Percentiles rank a stretch among this genome's conserved stretches.
phyloP scores from a whole-genome alignment of 2,329 filamentous ascomycete genomes.

The Mariannaea elegans region DNA sequence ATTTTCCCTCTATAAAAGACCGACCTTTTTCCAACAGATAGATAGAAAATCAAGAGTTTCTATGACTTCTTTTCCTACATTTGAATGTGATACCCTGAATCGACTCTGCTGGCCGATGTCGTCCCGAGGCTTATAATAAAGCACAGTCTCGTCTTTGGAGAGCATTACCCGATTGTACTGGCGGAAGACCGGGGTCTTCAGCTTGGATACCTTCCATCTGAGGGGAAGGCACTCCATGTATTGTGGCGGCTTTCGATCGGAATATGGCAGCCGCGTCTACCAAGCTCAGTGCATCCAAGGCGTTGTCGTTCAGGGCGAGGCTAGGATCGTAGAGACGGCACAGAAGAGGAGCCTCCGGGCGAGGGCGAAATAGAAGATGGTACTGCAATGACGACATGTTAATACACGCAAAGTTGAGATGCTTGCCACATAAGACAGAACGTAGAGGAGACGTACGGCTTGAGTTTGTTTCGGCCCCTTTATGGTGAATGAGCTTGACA shows the following conservation, averaged over 20 bases:
- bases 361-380: slow-evolving; percentile 41
- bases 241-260: slow-evolving; percentile 1
- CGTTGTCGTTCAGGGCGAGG: slow-evolving; percentile 37
- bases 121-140: slow-evolving; percentile 39
- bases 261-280: slow-evolving; percentile 5
- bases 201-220: slow-evolving; percentile 38
- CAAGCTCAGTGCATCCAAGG: slow-evolving; percentile 37
- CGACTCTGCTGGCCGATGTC: no score
- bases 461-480: slow-evolving; percentile 42
- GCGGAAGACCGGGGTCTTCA: slow-evolving; percentile 41
- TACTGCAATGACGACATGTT: slow-evolving; percentile 30
- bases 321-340: slow-evolving; percentile 36
- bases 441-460: slow-evolving; percentile 32
- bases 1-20: no score
- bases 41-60: no score
- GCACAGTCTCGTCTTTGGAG: slow-evolving; percentile 30
- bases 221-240: slow-evolving; percentile 29
- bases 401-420: neutral
- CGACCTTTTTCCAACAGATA: no score
- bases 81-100: no score
- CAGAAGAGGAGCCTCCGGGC: slow-evolving; percentile 41
- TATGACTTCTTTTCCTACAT: no score
- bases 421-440: neutral
- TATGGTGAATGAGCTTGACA: slow-evolving; percentile 44
- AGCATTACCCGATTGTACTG: slow-evolving; percentile 15